phyloP scores from a whole-genome alignment of 495 filamentous ascomycete species.

The Hypoxylon subgilvum region DNA sequence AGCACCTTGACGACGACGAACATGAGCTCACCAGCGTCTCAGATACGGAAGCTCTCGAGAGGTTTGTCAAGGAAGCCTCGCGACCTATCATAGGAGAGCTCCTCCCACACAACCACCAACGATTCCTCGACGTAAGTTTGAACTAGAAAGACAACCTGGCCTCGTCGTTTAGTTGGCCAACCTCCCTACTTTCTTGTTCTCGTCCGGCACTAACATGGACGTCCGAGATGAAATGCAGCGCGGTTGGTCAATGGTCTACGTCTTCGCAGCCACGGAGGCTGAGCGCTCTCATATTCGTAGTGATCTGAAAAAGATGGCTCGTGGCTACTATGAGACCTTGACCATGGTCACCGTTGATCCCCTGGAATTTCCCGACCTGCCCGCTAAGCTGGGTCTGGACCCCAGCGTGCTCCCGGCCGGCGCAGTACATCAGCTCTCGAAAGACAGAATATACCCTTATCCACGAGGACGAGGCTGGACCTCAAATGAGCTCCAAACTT shows the following conservation, averaged over 20 bases:
- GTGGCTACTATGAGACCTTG: constrained; percentile 48
- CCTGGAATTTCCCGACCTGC: constrained; percentile 49
- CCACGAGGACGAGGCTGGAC: constrained; percentile 37
- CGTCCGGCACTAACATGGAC: background rate
- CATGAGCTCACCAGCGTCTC: constrained; percentile 33
- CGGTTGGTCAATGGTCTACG: constrained; percentile 51
- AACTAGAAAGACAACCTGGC: too few relatives aligned
- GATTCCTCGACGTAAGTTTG: constrained; percentile 46
- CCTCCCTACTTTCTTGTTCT: background rate
- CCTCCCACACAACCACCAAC: constrained; percentile 43
- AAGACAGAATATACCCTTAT: constrained; percentile 45
- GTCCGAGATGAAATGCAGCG: constrained; percentile 27
- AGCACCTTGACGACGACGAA: constrained; percentile 41
- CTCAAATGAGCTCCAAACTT: constrained; percentile 34
- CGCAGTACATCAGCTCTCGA: constrained; percentile 45
- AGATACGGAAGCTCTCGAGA: constrained; percentile 38
- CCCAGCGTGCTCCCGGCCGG: constrained; percentile 36
- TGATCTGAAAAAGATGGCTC: constrained; percentile 46
- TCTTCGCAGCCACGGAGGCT: constrained; percentile 44
- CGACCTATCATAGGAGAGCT: constrained; percentile 49
- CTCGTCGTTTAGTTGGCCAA: background rate
- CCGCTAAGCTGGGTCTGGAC: constrained; percentile 42
- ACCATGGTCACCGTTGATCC: constrained; percentile 50
- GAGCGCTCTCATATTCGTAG: constrained; percentile 39
- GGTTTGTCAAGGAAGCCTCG: constrained; percentile 41